Base-by-base conservation (phyloP, 2,329 filamentous ascomycete species). In the Apiospora aurea region DNA sequence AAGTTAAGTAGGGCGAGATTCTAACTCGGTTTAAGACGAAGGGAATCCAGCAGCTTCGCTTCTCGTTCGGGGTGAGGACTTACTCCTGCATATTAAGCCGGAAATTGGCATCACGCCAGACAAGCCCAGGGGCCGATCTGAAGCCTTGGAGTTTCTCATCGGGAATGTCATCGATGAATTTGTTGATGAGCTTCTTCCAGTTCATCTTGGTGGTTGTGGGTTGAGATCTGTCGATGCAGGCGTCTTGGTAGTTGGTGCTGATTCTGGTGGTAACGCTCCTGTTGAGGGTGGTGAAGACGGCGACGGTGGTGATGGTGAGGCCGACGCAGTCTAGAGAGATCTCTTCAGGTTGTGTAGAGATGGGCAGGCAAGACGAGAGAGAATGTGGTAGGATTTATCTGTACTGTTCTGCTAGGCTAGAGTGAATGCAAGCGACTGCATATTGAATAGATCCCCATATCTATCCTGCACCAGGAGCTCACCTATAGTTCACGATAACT, bases 1-100 rank as follows among this genome's bases (percentile, higher is more conserved):
- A 57, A 34, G 16, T 46, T 21, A 21, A 46, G 16, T 4, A 14
- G 13, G 6, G 26, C 18, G 16, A 57, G 13, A 51, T 11, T n/a
- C 5, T 13, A 10, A 24, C 14, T 26, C n/a, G 49, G 51, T 34
- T 14, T 57, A 2, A 0, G 6, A 29, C 11, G 1, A 53, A 53
- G 13, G 51, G 10, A 53, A 53, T 53, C 5, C 49, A 14, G 13
- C 24, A 53, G 14, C 24, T 53, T 53, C 24, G 26, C 26, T 29
- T 38, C 24, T 26, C 29, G 13, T 16, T 14, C 6, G 24, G 51
- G 26, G 38, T 13, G 29, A 34, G 14, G 21, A 41, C 53, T 61
- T 61, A 61, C 53, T 61, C 53, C 53, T 41, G 53, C 53, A 61
- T 61, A 61, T 61, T 61, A 61, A 61, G 53, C 8, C 53, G 53